Evolutionary conservation across 805 yeast genomes (phyloP).

Genomic region (Monosporozyma unispora): DNA sequence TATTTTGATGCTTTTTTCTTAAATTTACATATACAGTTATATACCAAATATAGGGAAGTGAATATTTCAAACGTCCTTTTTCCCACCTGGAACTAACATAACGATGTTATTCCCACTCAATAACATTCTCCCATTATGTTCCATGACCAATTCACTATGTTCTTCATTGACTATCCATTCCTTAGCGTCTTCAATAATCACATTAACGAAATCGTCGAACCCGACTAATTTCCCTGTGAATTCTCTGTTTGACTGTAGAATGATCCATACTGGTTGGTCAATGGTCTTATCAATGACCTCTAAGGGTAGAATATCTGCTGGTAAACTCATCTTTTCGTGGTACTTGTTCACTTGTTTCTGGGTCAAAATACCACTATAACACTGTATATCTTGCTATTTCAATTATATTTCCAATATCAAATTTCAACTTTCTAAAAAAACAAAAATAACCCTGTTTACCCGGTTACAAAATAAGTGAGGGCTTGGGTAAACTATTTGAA

Average conservation of each 20-base stretch:
- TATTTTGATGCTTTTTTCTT: too few relatives aligned
- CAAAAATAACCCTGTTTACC: too few relatives aligned
- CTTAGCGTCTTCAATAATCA: conserved; percentile 68
- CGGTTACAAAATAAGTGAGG: too few relatives aligned
- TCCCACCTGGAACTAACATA: conserved; percentile 54
- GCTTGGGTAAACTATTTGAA: too few relatives aligned
- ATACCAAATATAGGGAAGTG: background rate
- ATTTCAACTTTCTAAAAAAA: too few relatives aligned
- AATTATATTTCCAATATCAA: too few relatives aligned
- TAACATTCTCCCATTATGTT: conserved; percentile 48
- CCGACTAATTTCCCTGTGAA: conserved; percentile 86
- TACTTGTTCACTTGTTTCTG: background rate
- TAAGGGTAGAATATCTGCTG: conserved; percentile 44
- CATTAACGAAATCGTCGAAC: conserved; percentile 90
- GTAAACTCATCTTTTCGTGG: conserved; percentile 11
- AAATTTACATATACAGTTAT: background rate
- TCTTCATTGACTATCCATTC: conserved; percentile 19
- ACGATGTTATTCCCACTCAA: conserved; percentile 66
- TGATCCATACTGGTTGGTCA: conserved; percentile 69
- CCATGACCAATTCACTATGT: conserved; percentile 35
- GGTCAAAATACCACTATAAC: too few relatives aligned
- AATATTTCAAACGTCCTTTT: conserved; percentile 13
- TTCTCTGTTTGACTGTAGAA: conserved; percentile 59
- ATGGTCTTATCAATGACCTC: conserved; percentile 84
- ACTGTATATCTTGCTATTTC: too few relatives aligned